These are phyloP conservation scores for Gossypium trilobum DNA, from an alignment of 441 rosid species.

Conservation along the genomic window DNA sequence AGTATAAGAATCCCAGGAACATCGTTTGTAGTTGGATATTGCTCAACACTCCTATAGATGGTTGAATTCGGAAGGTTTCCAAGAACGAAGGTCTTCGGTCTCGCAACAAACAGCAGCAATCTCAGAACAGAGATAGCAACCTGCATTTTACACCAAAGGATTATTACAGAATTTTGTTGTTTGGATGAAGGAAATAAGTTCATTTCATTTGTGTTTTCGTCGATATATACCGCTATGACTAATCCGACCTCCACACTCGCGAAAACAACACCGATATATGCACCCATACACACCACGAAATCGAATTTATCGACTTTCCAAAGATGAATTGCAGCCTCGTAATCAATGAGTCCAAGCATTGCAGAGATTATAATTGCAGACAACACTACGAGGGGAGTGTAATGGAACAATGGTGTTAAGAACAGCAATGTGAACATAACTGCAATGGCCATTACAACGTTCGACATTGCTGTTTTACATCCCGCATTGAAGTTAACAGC, in stretches of 20 bases:
- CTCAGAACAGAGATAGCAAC: slow-evolving; percentile 65
- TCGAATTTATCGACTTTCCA: slow-evolving; percentile 86
- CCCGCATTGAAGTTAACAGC: slow-evolving; percentile 97
- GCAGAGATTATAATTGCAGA: slow-evolving; percentile 80
- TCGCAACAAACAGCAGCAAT: slow-evolving; percentile 67
- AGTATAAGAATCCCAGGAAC: slow-evolving; percentile 74
- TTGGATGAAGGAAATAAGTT: not conserved
- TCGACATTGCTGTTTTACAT: slow-evolving; percentile 83
- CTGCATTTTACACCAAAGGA: slow-evolving; percentile 32
- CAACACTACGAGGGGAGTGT: slow-evolving; percentile 84
- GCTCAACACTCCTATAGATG: slow-evolving; percentile 70
- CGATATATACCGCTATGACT: slow-evolving; percentile 41
- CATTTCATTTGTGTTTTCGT: not conserved
- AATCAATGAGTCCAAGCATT: slow-evolving; percentile 90
- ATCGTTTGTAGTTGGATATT: slow-evolving; percentile 48
- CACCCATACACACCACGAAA: slow-evolving; percentile 64
- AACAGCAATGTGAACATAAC: slow-evolving; percentile 72
- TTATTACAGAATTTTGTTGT: not conserved
- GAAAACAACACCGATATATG: slow-evolving; percentile 74
- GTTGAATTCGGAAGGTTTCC: slow-evolving; percentile 75
- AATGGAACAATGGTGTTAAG: slow-evolving; percentile 74
- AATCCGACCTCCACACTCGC: slow-evolving; percentile 73
- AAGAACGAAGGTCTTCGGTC: slow-evolving; percentile 62
- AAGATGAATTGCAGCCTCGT: slow-evolving; percentile 70
- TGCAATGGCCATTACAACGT: slow-evolving; percentile 77